A percentile compares a stretch with the other conserved stretches of the same genome.
Conservation (phyloP, 2,329 filamentous ascomycete species). For the Colletotrichum graminicola region DNA sequence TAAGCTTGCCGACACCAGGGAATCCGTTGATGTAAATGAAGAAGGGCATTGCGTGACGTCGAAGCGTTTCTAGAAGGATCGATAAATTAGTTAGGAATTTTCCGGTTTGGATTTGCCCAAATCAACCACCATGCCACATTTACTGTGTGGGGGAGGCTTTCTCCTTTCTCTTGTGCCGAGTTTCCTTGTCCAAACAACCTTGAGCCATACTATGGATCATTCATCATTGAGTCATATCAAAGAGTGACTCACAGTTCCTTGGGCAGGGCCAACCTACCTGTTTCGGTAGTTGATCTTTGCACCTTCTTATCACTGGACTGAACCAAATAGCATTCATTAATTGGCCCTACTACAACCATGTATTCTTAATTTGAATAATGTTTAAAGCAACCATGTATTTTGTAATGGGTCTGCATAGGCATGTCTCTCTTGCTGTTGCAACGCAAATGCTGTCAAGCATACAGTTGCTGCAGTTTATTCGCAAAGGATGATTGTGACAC, state of each 20-base stretch:
- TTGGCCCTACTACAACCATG: background rate
- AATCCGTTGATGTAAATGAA: slow-evolving; percentile 51
- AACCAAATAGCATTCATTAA: background rate
- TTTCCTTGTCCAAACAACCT: too few relatives aligned
- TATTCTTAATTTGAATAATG: background rate
- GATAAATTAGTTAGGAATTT: background rate
- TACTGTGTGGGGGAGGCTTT: too few relatives aligned
- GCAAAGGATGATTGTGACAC: too few relatives aligned
- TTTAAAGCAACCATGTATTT: background rate
- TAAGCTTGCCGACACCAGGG: slow-evolving; percentile 50
- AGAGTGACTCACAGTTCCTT: background rate
- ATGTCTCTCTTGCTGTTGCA: background rate
- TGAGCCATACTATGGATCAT: background rate
- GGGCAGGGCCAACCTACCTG: background rate
- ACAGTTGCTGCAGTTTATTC: too few relatives aligned
- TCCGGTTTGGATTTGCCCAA: background rate
- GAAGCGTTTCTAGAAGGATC: background rate
- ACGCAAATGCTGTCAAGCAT: background rate
- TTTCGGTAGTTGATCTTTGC: background rate
- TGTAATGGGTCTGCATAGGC: background rate
- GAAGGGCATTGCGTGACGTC: slow-evolving; percentile 6
- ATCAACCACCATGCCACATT: background rate
- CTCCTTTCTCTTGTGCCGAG: background rate
- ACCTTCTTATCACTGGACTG: background rate
- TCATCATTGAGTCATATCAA: background rate